A percentile compares a stretch with the other conserved stretches of the same genome.
These are phyloP conservation scores for Novymonas esmeraldas DNA, from an alignment of 208 protist species.

Conservation along the genomic window DNA sequence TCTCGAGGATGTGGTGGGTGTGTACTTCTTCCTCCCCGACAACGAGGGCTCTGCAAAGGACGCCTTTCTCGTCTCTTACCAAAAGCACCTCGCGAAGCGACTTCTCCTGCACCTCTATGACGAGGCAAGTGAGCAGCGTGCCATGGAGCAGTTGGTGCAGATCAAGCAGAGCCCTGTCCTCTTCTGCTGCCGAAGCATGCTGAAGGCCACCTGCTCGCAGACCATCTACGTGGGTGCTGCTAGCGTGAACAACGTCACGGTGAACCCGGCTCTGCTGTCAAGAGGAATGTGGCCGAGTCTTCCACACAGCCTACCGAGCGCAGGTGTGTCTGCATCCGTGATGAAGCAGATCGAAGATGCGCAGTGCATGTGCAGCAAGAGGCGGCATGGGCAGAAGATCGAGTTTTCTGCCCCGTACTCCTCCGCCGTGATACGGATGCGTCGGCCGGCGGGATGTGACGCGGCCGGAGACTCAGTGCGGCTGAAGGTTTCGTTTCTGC, in stretches of 20 bases:
- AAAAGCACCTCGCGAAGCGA: slow-evolving; percentile 36
- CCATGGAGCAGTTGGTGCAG: slow-evolving; percentile 37
- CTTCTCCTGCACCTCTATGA: slow-evolving; percentile 39
- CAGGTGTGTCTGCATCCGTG: slow-evolving; percentile 3
- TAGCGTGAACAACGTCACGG: slow-evolving; percentile 3
- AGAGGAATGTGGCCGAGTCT: slow-evolving; percentile 34
- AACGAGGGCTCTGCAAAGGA: slow-evolving; percentile 38
- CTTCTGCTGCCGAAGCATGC: slow-evolving; percentile 54
- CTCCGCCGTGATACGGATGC: slow-evolving; percentile 29
- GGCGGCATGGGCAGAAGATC: slow-evolving; percentile 31
- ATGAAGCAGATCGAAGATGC: slow-evolving; percentile 11
- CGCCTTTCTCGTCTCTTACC: slow-evolving; percentile 37
- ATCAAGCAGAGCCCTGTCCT: slow-evolving; percentile 50
- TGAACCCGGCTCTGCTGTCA: slow-evolving; percentile 24
- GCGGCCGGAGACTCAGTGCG: slow-evolving; percentile 4
- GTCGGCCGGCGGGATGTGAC: neutral
- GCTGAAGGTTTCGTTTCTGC: slow-evolving; percentile 40
- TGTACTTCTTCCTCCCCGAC: slow-evolving; percentile 60
- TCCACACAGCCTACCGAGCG: slow-evolving; percentile 3
- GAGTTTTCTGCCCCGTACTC: slow-evolving; percentile 36
- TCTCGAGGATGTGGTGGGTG: slow-evolving; percentile 48
- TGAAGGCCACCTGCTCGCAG: slow-evolving; percentile 24
- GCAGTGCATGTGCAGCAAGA: slow-evolving; percentile 11
- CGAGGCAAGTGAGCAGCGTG: slow-evolving; percentile 25
- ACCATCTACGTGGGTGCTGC: slow-evolving; percentile 29